Evolutionary conservation across 2,329 filamentous ascomycete species (phyloP).

Genomic region (Diaporthe vaccinii): DNA sequence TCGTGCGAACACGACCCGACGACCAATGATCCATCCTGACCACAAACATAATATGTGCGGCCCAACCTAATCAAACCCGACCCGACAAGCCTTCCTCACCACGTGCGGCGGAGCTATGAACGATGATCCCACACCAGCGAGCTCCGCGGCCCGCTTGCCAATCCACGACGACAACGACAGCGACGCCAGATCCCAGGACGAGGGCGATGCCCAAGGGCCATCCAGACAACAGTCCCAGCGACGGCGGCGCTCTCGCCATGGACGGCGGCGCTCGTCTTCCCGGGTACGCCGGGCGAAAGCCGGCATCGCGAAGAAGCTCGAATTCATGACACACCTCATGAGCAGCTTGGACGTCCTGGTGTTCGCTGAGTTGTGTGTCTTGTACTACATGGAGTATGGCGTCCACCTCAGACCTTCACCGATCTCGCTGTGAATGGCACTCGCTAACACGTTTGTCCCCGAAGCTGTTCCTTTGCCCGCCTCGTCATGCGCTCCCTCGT

Average conservation of each 20-base stretch:
- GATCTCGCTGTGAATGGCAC: conserved; percentile 39
- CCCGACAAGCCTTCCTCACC: conserved; percentile 48
- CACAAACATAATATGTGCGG: conserved; percentile 38
- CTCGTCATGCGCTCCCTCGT: conserved; percentile 70
- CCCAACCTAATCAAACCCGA: conserved; percentile 26
- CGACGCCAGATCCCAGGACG: conserved; percentile 27
- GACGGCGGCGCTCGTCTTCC: conserved; percentile 39
- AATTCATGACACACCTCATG: conserved; percentile 72
- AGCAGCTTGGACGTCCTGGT: conserved; percentile 73
- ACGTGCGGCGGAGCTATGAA: conserved; percentile 60
- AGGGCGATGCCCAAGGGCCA: conserved; percentile 29
- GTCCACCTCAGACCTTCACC: background rate
- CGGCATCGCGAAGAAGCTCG: conserved; percentile 67
- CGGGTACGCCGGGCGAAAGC: conserved; percentile 45
- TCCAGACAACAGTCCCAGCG: conserved; percentile 28
- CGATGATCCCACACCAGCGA: conserved; percentile 58
- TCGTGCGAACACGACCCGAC: background rate
- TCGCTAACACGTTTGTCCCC: conserved; percentile 32
- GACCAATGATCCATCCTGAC: background rate
- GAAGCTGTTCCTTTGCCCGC: conserved; percentile 75
- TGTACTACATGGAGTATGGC: conserved; percentile 79
- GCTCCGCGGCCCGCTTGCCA: conserved; percentile 53
- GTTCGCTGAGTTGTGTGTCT: conserved; percentile 73
- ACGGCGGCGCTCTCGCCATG: conserved; percentile 24
- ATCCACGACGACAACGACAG: conserved; percentile 36